Conservation (phyloP, 1,139 yeast genomes). For the Arxiozyma slooffiae region DNA sequence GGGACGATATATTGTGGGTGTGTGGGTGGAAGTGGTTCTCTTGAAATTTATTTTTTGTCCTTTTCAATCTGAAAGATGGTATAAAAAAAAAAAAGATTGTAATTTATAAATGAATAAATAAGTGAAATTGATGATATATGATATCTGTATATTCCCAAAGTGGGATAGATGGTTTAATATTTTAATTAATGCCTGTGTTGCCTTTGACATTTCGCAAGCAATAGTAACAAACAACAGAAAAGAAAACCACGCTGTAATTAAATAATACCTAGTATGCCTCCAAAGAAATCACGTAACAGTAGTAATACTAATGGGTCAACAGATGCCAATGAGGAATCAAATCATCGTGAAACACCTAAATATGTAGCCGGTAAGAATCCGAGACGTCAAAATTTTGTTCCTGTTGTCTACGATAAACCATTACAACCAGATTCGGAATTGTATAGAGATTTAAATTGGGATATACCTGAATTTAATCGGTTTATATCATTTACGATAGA, state of each 20-base stretch:
- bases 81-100: no score
- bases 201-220: no score
- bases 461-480: slow-evolving; percentile 28
- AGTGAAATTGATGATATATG: no score
- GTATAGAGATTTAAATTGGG: slow-evolving; percentile 23
- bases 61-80: neutral
- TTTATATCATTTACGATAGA: slow-evolving; percentile 29
- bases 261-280: slow-evolving; percentile 7
- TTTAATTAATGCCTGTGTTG: no score
- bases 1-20: neutral
- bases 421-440: slow-evolving; percentile 27
- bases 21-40: neutral
- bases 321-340: slow-evolving; percentile 14
- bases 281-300: slow-evolving; percentile 9
- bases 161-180: no score
- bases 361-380: slow-evolving; percentile 30
- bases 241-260: neutral
- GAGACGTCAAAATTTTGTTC: slow-evolving; percentile 16
- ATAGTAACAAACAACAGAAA: no score
- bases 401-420: slow-evolving; percentile 22
- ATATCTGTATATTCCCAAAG: no score
- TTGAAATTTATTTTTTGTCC: no score
- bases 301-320: slow-evolving; percentile 15
- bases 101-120: no score
- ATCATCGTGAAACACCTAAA: slow-evolving; percentile 11